These are phyloP conservation scores for Stephania cephalantha DNA, from an alignment of 164 flowering plant species.

Conservation along the genomic window DNA sequence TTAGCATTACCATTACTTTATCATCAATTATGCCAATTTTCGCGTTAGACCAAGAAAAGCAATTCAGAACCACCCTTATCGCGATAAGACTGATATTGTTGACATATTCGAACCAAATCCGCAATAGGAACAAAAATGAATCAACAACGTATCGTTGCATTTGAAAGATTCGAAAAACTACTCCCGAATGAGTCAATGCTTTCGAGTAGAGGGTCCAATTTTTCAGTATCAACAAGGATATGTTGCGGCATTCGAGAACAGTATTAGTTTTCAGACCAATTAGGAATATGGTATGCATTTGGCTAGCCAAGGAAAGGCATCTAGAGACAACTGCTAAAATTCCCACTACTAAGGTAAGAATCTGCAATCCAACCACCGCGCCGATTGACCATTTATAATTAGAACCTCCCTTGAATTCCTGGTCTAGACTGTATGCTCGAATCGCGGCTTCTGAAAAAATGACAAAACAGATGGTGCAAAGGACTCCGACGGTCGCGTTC, in stretches of 20 bases:
- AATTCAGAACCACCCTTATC: not conserved
- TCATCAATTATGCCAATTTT: no score
- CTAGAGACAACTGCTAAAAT: not conserved
- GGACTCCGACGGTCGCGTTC: not conserved
- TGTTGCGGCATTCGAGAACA: not conserved
- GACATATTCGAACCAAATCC: not conserved
- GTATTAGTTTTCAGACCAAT: no score
- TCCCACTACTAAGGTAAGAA: conserved; percentile 1
- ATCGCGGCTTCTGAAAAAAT: not conserved
- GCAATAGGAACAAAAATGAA: not conserved
- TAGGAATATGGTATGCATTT: no score
- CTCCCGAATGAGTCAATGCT: not conserved
- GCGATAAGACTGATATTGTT: not conserved
- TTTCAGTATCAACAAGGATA: not conserved
- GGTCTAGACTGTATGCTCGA: not conserved
- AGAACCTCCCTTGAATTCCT: not conserved
- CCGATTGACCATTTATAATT: conserved; percentile 9
- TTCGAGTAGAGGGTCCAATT: not conserved
- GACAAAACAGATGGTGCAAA: not conserved
- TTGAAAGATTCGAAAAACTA: not conserved
- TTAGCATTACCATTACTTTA: not conserved
- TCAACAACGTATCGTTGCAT: not conserved
- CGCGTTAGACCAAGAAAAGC: no score
- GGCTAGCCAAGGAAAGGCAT: not conserved
- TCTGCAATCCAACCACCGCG: not conserved